Conservation (phyloP, 1,284 basidiomycete genomes). For the Gomphus sp. region DNA sequence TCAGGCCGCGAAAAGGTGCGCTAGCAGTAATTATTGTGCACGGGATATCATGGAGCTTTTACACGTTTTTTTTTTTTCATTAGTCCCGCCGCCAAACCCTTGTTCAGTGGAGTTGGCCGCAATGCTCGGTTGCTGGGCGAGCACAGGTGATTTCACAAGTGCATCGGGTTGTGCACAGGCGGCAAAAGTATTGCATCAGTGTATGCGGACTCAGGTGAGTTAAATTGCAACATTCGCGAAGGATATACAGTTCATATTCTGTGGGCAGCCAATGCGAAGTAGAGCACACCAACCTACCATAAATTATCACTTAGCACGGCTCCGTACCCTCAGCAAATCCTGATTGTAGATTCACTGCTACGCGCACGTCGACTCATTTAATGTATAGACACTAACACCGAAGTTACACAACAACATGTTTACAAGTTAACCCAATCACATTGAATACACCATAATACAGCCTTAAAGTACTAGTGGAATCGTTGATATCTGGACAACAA, state of each 20-base stretch:
- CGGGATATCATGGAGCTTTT: not conserved
- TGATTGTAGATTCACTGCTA: not conserved
- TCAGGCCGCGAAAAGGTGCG: constrained; percentile 66
- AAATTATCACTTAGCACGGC: constrained; percentile 77
- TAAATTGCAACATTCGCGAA: not conserved
- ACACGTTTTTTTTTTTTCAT: constrained; percentile 9
- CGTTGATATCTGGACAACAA: not conserved
- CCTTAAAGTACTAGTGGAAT: not conserved
- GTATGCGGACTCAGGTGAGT: constrained; percentile 82
- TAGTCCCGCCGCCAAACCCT: constrained; percentile 46
- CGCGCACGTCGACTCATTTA: not conserved
- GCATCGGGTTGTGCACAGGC: constrained; percentile 51
- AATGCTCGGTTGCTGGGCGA: constrained; percentile 93
- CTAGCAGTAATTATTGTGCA: not conserved
- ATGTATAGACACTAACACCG: not conserved
- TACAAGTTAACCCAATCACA: not conserved
- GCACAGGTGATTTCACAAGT: constrained; percentile 61
- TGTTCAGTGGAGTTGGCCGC: constrained; percentile 71
- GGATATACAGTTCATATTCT: not conserved
- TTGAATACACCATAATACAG: not conserved
- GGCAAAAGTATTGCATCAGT: constrained; percentile 65
- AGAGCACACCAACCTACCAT: constrained; percentile 64
- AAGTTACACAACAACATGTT: not conserved
- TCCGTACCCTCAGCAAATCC: constrained; percentile 32
- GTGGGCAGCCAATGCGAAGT: constrained; percentile 48